Evolutionary conservation across 805 yeast species (phyloP), one percentile per base, ranked within the genome.

Genomic region (Barnettozyma californica): DNA sequence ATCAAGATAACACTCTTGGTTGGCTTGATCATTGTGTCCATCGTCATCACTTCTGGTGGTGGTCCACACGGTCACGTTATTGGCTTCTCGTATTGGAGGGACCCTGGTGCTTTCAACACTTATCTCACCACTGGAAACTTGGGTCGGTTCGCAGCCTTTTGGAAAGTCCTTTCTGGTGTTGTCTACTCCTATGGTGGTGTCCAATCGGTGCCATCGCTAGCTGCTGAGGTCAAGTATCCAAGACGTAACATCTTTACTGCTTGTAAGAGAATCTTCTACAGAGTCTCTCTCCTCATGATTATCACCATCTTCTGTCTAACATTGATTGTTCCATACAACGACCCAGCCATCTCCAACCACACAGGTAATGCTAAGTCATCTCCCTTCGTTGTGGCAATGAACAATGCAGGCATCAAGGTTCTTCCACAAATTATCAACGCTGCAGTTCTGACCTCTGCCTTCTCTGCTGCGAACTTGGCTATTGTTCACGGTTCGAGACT

Each of bases 31-130:
- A 63, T 82, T 31, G 66, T 76, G 35, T 76, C 80, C 43, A 67
- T 76, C 57, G 71, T 77, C 36, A 75, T 80, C 43, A 78, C 80
- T 48, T 74, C 80, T 55, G 85, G 85, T 44, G 85, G 85, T 46
- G 83, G 77, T 25, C 85, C 86, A 45, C 66, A 54, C 18, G 45
- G 61, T 56, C 42, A 61, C 45, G 65, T 52, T 65, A 71, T 49
- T 67, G 63, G 63, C 6, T 67, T 68, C 49, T 62, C 62, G 57
- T 69, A 63, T 45, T 68, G 71, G 56, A 41, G 44, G 26, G 45
- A 52, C 11, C 47, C 48, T 2, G 54, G 50, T 41, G 37, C 53
- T 23, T 53, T 52, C 27, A 53, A 53, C 18, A 45, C 35, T 9
- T 44, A 52, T 19, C 50, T 51, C 20, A 51, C 52, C 3, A 52